Conservation (phyloP, 257 asterid species). For the Primulina huaijiensis region DNA sequence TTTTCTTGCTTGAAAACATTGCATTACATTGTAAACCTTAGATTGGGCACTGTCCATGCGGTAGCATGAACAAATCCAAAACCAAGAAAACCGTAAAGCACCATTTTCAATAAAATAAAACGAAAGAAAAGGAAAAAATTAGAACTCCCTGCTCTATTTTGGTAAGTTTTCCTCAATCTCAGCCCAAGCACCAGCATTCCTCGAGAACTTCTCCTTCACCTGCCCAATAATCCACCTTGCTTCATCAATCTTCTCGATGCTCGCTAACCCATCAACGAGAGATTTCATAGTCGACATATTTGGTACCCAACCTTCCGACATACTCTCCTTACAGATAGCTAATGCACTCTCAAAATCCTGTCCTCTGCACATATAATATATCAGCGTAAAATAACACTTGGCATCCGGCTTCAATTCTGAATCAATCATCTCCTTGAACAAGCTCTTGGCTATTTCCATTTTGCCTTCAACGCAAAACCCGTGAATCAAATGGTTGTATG, state of each 20-base stretch:
- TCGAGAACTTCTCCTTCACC: slow-evolving; percentile 56
- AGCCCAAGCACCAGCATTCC: slow-evolving; percentile 53
- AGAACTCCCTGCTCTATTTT: slow-evolving; percentile 32
- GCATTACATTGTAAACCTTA: too few relatives aligned
- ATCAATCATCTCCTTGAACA: slow-evolving; percentile 52
- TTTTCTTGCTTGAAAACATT: too few relatives aligned
- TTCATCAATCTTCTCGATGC: slow-evolving; percentile 54
- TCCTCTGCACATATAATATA: slow-evolving; percentile 53
- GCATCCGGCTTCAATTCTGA: slow-evolving; percentile 45
- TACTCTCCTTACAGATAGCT: slow-evolving; percentile 42
- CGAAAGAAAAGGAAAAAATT: not conserved
- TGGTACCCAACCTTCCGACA: slow-evolving; percentile 67
- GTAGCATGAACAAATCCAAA: not conserved
- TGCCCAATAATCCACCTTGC: slow-evolving; percentile 53
- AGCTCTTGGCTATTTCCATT: slow-evolving; percentile 50
- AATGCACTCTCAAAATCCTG: slow-evolving; percentile 62
- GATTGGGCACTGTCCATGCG: not conserved
- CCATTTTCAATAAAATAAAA: too few relatives aligned
- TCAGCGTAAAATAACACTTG: slow-evolving; percentile 59
- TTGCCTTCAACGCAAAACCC: slow-evolving; percentile 70
- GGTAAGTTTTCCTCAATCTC: slow-evolving; percentile 65
- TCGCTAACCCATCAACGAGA: slow-evolving; percentile 72
- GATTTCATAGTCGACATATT: slow-evolving; percentile 57
- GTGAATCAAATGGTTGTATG: slow-evolving; percentile 56
- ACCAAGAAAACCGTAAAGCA: too few relatives aligned